A percentile compares a stretch with the other conserved stretches of the same genome.
These are phyloP conservation scores for Claviceps humidiphila DNA, from an alignment of 2,329 filamentous ascomycete species.

Conservation along the genomic window DNA sequence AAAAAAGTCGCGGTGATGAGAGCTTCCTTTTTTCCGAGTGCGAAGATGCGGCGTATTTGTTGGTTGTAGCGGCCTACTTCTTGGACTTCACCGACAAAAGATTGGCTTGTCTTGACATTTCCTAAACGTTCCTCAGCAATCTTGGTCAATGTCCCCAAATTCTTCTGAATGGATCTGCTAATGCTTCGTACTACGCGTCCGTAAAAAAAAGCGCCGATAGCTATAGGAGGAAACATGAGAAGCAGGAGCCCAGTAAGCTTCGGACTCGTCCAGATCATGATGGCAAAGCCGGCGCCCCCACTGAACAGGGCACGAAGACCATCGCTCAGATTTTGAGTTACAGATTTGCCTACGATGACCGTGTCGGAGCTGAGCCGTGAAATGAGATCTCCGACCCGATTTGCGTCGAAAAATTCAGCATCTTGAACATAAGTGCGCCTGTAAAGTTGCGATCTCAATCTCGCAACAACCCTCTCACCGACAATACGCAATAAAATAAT, in stretches of 20 bases:
- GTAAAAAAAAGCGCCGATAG: slow-evolving; percentile 81
- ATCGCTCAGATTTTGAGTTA: slow-evolving; percentile 94
- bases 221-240: slow-evolving; percentile 82
- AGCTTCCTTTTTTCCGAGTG: slow-evolving; percentile 74
- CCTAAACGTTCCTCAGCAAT: slow-evolving; percentile 96
- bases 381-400: slow-evolving; percentile 90
- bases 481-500: slow-evolving; percentile 90
- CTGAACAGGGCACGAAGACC: slow-evolving; percentile 85
- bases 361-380: slow-evolving; percentile 92
- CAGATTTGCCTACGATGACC: slow-evolving; percentile 95
- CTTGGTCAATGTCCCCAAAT: slow-evolving; percentile 83
- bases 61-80: slow-evolving; percentile 85
- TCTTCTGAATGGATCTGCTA: slow-evolving; percentile 86
- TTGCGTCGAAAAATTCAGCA: slow-evolving; percentile 97
- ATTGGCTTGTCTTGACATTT: slow-evolving; percentile 92
- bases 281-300: slow-evolving; percentile 72
- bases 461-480: slow-evolving; percentile 84
- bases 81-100: slow-evolving; percentile 84
- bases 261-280: slow-evolving; percentile 94
- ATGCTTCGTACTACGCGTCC: slow-evolving; percentile 79
- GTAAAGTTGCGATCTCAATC: slow-evolving; percentile 80
- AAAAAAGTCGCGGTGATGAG: slow-evolving; percentile 88
- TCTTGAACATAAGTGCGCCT: slow-evolving; percentile 91
- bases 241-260: slow-evolving; percentile 79
- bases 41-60: slow-evolving; percentile 85